Evolutionary conservation across 2,329 filamentous ascomycete genomes (phyloP).

Genomic region (Scolecobasidium constrictum): DNA sequence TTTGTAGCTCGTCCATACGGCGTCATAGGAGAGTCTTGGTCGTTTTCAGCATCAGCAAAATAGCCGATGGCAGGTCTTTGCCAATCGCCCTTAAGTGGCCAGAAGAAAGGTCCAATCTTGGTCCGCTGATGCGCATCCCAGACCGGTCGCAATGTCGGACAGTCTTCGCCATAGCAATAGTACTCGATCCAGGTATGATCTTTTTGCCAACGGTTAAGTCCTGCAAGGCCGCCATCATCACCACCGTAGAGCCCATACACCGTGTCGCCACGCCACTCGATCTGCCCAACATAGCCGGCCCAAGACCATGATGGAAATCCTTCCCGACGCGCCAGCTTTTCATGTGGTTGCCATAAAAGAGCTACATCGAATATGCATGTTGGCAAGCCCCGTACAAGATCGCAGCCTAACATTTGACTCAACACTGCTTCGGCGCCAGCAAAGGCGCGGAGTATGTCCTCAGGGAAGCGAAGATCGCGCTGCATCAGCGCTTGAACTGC

Average conservation of each 20-base stretch:
- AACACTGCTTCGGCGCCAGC: not conserved
- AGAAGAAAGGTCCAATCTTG: too few species aligned
- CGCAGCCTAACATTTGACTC: not conserved
- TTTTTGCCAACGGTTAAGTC: too few species aligned
- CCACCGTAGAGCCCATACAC: not conserved
- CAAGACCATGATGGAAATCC: not conserved
- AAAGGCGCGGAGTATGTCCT: not conserved
- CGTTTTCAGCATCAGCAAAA: too few species aligned
- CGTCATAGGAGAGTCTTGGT: too few species aligned
- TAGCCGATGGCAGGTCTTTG: too few species aligned
- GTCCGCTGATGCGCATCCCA: too few species aligned
- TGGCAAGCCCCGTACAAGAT: not conserved
- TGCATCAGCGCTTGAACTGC: not conserved
- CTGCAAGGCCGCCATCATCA: too few species aligned
- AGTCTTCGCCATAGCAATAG: too few species aligned
- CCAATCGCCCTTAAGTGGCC: too few species aligned
- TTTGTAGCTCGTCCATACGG: too few species aligned
- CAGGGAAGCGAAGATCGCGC: not conserved
- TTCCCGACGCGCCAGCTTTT: not conserved
- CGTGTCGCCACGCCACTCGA: not conserved
- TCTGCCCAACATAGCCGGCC: not conserved
- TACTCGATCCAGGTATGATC: too few species aligned
- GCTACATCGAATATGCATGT: not conserved
- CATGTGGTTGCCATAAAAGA: not conserved
- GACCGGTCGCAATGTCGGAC: too few species aligned